Evolutionary conservation across 495 filamentous ascomycete genomes (phyloP).

Genomic region (Neurospora sp.): DNA sequence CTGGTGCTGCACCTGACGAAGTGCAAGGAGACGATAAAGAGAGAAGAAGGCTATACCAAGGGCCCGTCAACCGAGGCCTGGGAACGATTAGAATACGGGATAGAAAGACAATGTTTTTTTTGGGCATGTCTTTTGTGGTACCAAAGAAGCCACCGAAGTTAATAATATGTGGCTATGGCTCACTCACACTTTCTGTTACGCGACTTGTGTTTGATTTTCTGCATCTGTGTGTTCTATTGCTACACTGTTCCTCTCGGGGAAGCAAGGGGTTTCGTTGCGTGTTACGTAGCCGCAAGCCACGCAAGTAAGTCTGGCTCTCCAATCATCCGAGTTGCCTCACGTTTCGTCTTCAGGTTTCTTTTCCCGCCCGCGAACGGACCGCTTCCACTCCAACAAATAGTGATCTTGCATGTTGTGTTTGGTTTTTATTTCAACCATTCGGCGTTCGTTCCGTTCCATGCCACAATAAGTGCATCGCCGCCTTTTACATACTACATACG

Average conservation of each 20-base stretch:
- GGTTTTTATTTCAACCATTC: neutral
- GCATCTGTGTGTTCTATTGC: neutral
- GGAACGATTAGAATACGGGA: conserved; percentile 4
- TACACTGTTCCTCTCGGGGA: neutral
- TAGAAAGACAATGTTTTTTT: neutral
- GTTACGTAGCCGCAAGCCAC: neutral
- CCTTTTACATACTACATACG: neutral
- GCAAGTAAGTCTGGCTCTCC: neutral
- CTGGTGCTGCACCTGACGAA: neutral
- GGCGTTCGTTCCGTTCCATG: neutral
- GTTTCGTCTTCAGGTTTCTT: neutral
- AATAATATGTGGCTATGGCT: neutral
- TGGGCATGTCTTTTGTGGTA: neutral
- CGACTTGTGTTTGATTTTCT: neutral
- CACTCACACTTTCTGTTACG: neutral
- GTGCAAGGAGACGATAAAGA: conserved; percentile 3
- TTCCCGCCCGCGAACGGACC: neutral
- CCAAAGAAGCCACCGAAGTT: neutral
- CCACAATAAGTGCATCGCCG: neutral
- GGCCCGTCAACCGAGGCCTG: conserved; percentile 27
- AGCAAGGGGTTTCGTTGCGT: neutral
- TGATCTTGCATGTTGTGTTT: neutral
- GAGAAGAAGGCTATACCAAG: conserved; percentile 2
- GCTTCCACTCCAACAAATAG: neutral
- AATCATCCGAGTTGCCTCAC: neutral